Conservation (phyloP, 2,329 filamentous ascomycete genomes). For the Huntiella omanensis region DNA sequence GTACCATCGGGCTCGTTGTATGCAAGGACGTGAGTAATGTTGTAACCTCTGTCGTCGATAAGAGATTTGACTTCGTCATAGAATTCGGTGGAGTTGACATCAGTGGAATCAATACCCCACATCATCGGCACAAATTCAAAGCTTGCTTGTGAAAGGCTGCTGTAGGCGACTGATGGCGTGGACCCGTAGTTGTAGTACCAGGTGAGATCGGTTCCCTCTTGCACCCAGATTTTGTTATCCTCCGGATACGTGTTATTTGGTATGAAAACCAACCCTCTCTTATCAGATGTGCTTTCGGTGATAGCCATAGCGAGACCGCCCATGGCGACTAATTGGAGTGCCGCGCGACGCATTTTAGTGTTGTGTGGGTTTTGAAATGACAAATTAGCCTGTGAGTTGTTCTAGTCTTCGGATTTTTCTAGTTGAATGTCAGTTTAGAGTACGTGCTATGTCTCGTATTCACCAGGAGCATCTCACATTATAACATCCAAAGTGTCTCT, state of each 20-base stretch:
- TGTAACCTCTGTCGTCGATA: slow-evolving; percentile 29
- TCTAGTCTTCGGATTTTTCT: too few relatives aligned
- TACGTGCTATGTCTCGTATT: too few relatives aligned
- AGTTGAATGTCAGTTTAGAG: too few relatives aligned
- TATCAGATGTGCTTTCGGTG: slow-evolving; percentile 26
- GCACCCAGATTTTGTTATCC: slow-evolving; percentile 49
- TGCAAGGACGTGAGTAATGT: slow-evolving; percentile 48
- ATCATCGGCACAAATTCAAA: slow-evolving; percentile 46
- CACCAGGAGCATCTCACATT: too few relatives aligned
- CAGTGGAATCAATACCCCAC: slow-evolving; percentile 13
- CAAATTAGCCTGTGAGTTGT: too few relatives aligned
- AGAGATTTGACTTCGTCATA: slow-evolving; percentile 36
- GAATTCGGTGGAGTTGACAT: slow-evolving; percentile 38
- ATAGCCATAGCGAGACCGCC: slow-evolving; percentile 14
- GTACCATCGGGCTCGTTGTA: slow-evolving; percentile 65
- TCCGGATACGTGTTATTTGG: slow-evolving; percentile 31
- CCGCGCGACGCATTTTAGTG: not conserved
- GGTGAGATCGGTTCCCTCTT: slow-evolving; percentile 37
- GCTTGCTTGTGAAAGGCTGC: slow-evolving; percentile 27
- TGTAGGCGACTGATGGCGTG: slow-evolving; percentile 34
- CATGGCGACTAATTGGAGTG: not conserved
- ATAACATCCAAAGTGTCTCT: too few relatives aligned
- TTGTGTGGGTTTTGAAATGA: too few relatives aligned
- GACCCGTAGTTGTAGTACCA: slow-evolving; percentile 75
- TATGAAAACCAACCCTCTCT: slow-evolving; percentile 57